Percentiles rank a stretch among this genome's conserved stretches.
Evolutionary conservation across 1,284 basidiomycete genomes (phyloP).

Genomic region (Hymenochaete sp.): DNA sequence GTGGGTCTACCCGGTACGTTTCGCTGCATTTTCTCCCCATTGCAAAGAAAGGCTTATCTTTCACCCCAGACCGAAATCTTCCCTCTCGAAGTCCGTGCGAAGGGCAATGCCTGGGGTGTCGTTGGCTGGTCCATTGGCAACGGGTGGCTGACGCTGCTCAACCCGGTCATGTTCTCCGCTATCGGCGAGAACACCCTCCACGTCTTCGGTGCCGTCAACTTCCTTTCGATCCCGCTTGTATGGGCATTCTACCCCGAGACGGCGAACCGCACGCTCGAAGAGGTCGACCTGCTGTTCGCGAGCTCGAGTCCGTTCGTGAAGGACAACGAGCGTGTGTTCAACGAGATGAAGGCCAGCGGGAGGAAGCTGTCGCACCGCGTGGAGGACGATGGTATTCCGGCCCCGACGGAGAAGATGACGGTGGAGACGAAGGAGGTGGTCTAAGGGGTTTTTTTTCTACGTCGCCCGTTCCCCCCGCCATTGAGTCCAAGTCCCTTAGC

Average conservation of each 20-base stretch:
- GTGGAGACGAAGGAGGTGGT: background rate
- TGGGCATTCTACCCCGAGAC: conserved; percentile 47
- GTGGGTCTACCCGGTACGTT: conserved; percentile 31
- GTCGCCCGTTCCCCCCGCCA: no score
- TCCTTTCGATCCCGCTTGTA: conserved; percentile 39
- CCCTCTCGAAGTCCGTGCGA: conserved; percentile 54
- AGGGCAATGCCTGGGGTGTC: conserved; percentile 47
- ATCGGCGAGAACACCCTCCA: conserved; percentile 35
- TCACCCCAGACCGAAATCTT: conserved; percentile 41
- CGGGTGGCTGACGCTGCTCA: conserved; percentile 29
- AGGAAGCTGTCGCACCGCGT: conserved; percentile 2
- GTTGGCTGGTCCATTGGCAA: conserved; percentile 46
- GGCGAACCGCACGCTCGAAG: conserved; percentile 43
- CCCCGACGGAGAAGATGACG: background rate
- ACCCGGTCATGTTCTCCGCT: conserved; percentile 30
- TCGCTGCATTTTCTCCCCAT: background rate
- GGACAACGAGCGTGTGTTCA: conserved; percentile 34
- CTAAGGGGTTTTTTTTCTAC: conserved; percentile 1
- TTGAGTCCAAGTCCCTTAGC: no score
- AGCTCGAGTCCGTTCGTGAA: conserved; percentile 38
- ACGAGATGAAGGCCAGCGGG: conserved; percentile 22
- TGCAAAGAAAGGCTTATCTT: background rate
- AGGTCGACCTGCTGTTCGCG: conserved; percentile 42
- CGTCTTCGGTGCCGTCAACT: conserved; percentile 40
- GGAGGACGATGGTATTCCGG: background rate